Evolutionary conservation across 805 yeast genomes (phyloP).

Genomic region (Candida chilensis): DNA sequence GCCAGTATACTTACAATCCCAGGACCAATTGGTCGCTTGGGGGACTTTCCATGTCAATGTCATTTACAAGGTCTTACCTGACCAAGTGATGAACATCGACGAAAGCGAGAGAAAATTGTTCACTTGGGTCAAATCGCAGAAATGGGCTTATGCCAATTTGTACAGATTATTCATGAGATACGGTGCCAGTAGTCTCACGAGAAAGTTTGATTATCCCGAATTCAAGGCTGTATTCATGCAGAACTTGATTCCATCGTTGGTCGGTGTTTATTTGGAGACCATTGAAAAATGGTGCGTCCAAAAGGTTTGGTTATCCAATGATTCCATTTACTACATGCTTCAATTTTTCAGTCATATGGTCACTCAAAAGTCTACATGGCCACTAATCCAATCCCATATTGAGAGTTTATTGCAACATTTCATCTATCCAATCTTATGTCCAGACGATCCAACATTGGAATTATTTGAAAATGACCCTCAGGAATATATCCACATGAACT

Average conservation of each 20-base stretch:
- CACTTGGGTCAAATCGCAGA: slow-evolving; percentile 66
- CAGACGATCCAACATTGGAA: slow-evolving; percentile 59
- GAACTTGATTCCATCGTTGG: slow-evolving; percentile 65
- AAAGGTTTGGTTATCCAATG: slow-evolving; percentile 60
- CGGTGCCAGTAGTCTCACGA: slow-evolving; percentile 38
- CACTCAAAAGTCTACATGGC: slow-evolving; percentile 50
- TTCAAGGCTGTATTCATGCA: slow-evolving; percentile 47
- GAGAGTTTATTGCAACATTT: slow-evolving; percentile 60
- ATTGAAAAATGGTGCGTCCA: slow-evolving; percentile 67
- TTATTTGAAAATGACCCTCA: slow-evolving; percentile 80
- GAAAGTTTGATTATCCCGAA: slow-evolving; percentile 45
- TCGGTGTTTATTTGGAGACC: slow-evolving; percentile 53
- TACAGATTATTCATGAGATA: slow-evolving; percentile 65
- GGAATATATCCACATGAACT: slow-evolving; percentile 70
- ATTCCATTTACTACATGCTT: slow-evolving; percentile 52
- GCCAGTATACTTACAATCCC: slow-evolving; percentile 50
- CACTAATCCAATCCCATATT: slow-evolving; percentile 52
- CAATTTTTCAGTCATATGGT: slow-evolving; percentile 48
- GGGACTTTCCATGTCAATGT: slow-evolving; percentile 66
- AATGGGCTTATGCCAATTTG: slow-evolving; percentile 83
- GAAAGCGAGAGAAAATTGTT: slow-evolving; percentile 35
- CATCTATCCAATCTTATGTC: slow-evolving; percentile 67
- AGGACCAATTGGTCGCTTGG: slow-evolving; percentile 52
- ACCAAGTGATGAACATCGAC: slow-evolving; percentile 38
- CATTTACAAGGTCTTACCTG: slow-evolving; percentile 52